phyloP scores from a whole-genome alignment of 202 grass and related monocot genomes.

The Carex arenaria region DNA sequence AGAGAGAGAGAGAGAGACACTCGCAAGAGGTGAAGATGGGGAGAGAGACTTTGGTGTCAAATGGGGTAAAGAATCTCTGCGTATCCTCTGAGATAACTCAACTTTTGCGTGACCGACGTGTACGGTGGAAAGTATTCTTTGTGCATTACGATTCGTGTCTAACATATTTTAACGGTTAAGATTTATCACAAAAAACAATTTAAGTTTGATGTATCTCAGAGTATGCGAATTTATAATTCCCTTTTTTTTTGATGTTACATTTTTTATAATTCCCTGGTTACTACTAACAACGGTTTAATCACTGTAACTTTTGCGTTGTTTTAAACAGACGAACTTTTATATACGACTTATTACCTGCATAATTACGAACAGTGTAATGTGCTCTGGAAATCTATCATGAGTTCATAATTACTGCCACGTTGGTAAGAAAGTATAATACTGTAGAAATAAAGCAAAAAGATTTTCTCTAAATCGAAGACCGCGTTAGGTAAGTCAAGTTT shows the following conservation, averaged over 20 bases:
- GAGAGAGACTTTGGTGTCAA: neutral
- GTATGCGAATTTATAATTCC: too few species aligned
- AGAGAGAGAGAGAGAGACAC: neutral
- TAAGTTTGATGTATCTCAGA: too few species aligned
- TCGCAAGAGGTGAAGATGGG: slow-evolving; percentile 5
- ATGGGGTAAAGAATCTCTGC: neutral
- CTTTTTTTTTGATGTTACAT: too few species aligned
- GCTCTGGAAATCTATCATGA: neutral
- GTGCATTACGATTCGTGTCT: too few species aligned
- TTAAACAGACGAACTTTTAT: neutral
- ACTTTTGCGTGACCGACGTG: too few species aligned
- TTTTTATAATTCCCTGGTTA: neutral
- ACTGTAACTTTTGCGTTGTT: neutral
- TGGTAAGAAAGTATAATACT: neutral
- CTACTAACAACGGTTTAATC: neutral
- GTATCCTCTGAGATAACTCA: too few species aligned
- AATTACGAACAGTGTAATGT: neutral
- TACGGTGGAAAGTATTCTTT: too few species aligned
- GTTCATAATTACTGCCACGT: neutral
- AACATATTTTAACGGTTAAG: too few species aligned
- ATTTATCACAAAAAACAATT: too few species aligned
- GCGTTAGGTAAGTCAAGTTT: neutral
- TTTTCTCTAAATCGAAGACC: neutral
- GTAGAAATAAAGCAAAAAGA: neutral
- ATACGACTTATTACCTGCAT: neutral